A percentile compares a stretch with the other conserved stretches of the same genome.
These are phyloP conservation scores for Saturnispora kantuleensis DNA, from an alignment of 805 yeast species.

Conservation along the genomic window DNA sequence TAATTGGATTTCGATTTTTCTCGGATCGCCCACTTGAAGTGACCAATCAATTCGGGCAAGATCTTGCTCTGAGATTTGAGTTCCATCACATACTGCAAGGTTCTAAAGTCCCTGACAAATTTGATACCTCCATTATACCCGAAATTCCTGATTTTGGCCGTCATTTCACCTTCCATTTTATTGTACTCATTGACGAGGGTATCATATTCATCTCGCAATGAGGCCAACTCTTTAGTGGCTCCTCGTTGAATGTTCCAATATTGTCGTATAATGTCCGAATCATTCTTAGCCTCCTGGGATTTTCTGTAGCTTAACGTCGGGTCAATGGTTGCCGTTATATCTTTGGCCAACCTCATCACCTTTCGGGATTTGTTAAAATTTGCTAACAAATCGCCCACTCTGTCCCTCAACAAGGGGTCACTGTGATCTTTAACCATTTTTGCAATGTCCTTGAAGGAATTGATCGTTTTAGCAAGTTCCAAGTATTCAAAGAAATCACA, in stretches of 20 bases:
- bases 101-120: conserved; percentile 20
- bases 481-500: conserved; percentile 24
- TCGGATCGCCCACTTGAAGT: conserved; percentile 10
- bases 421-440: conserved; percentile 11
- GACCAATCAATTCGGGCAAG: conserved; percentile 13
- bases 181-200: conserved; percentile 10
- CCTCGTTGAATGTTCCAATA: conserved; percentile 20
- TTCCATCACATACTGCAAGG: conserved; percentile 21
- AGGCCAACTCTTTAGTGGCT: conserved; percentile 15
- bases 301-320: conserved; percentile 14
- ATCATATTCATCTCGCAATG: conserved; percentile 17
- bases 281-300: conserved; percentile 14
- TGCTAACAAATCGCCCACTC: conserved; percentile 17
- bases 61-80: conserved; percentile 20
- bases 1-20: conserved; percentile 22
- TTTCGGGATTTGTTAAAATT: conserved; percentile 11
- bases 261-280: conserved; percentile 18
- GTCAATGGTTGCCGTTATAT: conserved; percentile 22
- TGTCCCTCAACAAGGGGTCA: conserved; percentile 5
- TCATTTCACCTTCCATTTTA: conserved; percentile 9
- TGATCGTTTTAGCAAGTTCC: conserved; percentile 22
- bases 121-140: conserved; percentile 21
- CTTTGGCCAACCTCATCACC: conserved; percentile 18
- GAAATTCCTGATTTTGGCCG: conserved; percentile 4
- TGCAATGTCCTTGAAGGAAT: conserved; percentile 22